Conservation (phyloP, 2,329 filamentous ascomycete genomes). For the Rutstroemia sp. region DNA sequence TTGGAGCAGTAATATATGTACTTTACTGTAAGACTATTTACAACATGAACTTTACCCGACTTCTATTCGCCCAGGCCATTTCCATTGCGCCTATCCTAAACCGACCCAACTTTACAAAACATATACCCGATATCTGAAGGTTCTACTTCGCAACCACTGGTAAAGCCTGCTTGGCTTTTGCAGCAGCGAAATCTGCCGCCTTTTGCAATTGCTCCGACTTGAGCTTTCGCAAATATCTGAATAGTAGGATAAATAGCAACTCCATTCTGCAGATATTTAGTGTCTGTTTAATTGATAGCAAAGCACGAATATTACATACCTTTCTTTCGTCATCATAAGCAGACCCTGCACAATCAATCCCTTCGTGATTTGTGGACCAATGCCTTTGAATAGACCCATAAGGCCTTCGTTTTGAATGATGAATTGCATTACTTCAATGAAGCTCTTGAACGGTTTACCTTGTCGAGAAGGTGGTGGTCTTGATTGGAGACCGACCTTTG, state of each 20-base stretch:
- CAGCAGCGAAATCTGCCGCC: slow-evolving; percentile 54
- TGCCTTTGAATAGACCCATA: slow-evolving; percentile 89
- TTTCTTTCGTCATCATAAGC: slow-evolving; percentile 98
- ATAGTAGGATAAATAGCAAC: slow-evolving; percentile 75
- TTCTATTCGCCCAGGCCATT: too few relatives aligned
- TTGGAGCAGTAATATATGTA: neutral
- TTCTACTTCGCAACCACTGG: slow-evolving; percentile 27
- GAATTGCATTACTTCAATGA: slow-evolving; percentile 89
- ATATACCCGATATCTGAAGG: neutral
- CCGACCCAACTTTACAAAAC: neutral
- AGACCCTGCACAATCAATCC: slow-evolving; percentile 90
- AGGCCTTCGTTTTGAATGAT: slow-evolving; percentile 84
- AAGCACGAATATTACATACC: slow-evolving; percentile 43
- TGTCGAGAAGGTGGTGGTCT: slow-evolving; percentile 77
- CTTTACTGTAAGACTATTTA: slow-evolving; percentile 4
- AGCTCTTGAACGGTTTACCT: slow-evolving; percentile 89
- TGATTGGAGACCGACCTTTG: slow-evolving; percentile 93
- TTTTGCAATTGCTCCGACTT: slow-evolving; percentile 63
- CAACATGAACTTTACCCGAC: neutral
- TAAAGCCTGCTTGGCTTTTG: slow-evolving; percentile 42
- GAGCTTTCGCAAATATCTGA: slow-evolving; percentile 71
- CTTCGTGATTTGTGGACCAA: slow-evolving; percentile 88
- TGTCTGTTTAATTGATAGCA: neutral
- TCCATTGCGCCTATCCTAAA: neutral
- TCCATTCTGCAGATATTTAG: slow-evolving; percentile 57